Conservation (phyloP, 2,329 filamentous ascomycete species). For the Penicillium olsonii region DNA sequence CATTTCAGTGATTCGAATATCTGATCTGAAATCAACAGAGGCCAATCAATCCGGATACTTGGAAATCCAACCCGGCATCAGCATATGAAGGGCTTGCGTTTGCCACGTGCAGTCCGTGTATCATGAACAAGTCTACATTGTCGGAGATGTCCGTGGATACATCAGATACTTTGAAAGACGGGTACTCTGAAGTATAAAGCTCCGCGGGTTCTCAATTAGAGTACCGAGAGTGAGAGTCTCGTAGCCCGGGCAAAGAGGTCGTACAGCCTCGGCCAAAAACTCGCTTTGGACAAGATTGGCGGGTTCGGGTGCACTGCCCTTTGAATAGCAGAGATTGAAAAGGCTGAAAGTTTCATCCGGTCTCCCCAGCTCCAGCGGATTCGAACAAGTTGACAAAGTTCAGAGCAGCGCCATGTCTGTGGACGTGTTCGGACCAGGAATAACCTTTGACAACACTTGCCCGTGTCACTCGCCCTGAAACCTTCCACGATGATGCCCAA, state of each 20-base stretch:
- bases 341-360: background rate
- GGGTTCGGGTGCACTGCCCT: background rate
- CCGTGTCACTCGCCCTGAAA: constrained; percentile 10
- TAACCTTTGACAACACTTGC: constrained; percentile 8
- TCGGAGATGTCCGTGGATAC: constrained; percentile 1
- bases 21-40: too few species aligned
- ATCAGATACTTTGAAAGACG: background rate
- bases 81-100: background rate
- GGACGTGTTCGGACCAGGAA: background rate
- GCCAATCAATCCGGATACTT: too few species aligned
- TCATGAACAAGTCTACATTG: background rate
- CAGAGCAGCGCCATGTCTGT: constrained; percentile 3
- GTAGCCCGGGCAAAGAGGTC: background rate
- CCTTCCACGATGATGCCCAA: background rate
- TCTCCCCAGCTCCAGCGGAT: background rate
- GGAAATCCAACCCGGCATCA: too few species aligned
- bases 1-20: background rate
- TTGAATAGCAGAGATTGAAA: background rate
- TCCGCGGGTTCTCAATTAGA: background rate
- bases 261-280: background rate
- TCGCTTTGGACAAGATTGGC: background rate
- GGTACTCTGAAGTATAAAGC: constrained; percentile 6
- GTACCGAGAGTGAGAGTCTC: background rate
- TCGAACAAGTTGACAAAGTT: background rate
- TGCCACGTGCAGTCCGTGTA: constrained; percentile 6